phyloP scores from a whole-genome alignment of 192 early-diverging fungal species.

The Pecoramyces ruminantium region DNA sequence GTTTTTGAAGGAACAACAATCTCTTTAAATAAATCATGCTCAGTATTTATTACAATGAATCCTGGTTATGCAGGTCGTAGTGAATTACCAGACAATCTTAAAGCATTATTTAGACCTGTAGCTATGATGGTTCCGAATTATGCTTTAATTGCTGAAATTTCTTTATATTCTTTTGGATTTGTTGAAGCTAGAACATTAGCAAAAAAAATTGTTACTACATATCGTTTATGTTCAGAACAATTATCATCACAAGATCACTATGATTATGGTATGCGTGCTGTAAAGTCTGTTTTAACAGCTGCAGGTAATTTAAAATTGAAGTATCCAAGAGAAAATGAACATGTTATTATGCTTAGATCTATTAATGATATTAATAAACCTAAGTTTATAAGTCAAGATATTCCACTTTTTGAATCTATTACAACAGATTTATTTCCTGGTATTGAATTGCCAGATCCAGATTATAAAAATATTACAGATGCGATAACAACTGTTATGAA shows the following conservation, averaged over 20 bases:
- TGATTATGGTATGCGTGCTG: not conserved
- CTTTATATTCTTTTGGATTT: conserved; percentile 31
- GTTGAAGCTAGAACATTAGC: not conserved
- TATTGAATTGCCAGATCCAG: not conserved
- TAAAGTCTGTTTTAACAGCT: not conserved
- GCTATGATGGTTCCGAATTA: conserved; percentile 48
- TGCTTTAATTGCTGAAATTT: conserved; percentile 42
- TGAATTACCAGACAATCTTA: conserved; percentile 33
- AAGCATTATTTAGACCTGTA: conserved; percentile 28
- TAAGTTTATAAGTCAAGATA: not conserved
- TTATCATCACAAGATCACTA: not conserved
- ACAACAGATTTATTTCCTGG: not conserved
- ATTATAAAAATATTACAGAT: not conserved
- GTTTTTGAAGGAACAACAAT: conserved; percentile 42
- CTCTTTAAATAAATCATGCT: conserved; percentile 28
- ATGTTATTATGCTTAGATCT: not conserved
- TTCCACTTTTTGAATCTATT: not conserved
- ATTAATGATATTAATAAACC: not conserved
- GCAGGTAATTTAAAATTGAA: not conserved
- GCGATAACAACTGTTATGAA: not conserved
- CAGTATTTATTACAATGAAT: conserved; percentile 53
- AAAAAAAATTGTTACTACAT: not conserved
- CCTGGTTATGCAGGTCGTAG: conserved; percentile 40
- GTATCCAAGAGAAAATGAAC: not conserved
- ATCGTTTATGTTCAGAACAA: not conserved